Evolutionary conservation across 805 yeast genomes (phyloP).

Genomic region (Candida silvicultrix): DNA sequence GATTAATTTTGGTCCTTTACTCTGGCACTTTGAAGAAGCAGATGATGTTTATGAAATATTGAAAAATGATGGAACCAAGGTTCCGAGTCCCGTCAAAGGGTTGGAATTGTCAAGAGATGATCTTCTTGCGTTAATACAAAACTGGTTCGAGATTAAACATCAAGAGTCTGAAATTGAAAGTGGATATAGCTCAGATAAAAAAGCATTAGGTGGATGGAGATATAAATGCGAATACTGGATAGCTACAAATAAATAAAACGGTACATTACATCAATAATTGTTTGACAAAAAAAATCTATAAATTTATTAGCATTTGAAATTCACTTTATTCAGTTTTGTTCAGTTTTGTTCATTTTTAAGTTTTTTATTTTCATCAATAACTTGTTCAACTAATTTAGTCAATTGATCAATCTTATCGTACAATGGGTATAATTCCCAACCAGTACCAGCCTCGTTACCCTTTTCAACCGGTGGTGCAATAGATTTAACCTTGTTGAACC

Average conservation of each 20-base stretch:
- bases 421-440: slow-evolving; percentile 58
- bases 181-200: slow-evolving; percentile 46
- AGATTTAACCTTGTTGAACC: slow-evolving; percentile 43
- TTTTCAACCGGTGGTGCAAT: slow-evolving; percentile 54
- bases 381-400: slow-evolving; percentile 15
- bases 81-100: slow-evolving; percentile 38
- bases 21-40: slow-evolving; percentile 67
- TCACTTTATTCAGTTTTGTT: no score
- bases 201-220: slow-evolving; percentile 45
- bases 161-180: slow-evolving; percentile 38
- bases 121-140: slow-evolving; percentile 40
- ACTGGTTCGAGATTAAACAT: slow-evolving; percentile 41
- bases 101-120: slow-evolving; percentile 57
- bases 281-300: no score
- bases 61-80: slow-evolving; percentile 15
- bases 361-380: slow-evolving; percentile 14
- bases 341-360: slow-evolving; percentile 7
- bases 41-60: slow-evolving; percentile 21
- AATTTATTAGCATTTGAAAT: no score
- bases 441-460: slow-evolving; percentile 49
- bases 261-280: no score
- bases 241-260: slow-evolving; percentile 31
- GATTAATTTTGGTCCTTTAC: slow-evolving; percentile 63
- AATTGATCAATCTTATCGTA: slow-evolving; percentile 41
- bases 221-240: slow-evolving; percentile 71